Evolutionary conservation across 768 basidiomycete species (phyloP), one percentile per base, ranked within the genome.

Genomic region (Phallus indusiatus): DNA sequence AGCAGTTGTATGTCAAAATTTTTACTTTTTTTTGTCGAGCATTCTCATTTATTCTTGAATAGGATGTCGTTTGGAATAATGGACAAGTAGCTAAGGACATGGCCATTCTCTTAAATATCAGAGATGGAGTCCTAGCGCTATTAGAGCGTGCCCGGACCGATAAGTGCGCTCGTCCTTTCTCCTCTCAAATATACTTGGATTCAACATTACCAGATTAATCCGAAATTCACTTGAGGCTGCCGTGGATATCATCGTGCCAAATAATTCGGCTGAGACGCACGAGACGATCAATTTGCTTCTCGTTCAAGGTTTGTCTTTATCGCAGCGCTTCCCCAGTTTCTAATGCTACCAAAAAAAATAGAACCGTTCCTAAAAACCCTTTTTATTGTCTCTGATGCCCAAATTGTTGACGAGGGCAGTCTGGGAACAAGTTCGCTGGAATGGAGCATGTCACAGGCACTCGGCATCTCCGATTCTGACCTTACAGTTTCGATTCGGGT

Each of bases 341-440:
- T 47, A 18, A 35, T 37, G 17, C n/a, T 18, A 33, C 20, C 6
- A 10, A 24, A 55, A 24, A 5, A 21, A 18, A n/a, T 65, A 90
- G 91, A 80, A 66, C 66, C 70, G 17, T 77, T 83, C 60, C 71
- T 94, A 22, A 84, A 83, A 66, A 84, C 82, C 0, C 74, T 95
- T 5, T 92, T 91, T 71, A 88, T 90, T 55, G 86, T 90, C 1
- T 94, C 92, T 1, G 78, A 88, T 56, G 87, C 80, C 14, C 72
- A 70, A 6, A 60, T 92, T 8, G 71, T 69, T 0, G 76, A 81
- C 54, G 72, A 78, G 64, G 74, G 72, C 1, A 76, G 76, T 11
- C 61, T 75, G 17, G 73, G 74, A 1, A 69, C 74, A 1, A 56
- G 64, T 5, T 71, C 78, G 12, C 72, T 76, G 1, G 66, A 65